Evolutionary conservation across 2,329 filamentous ascomycete species (phyloP).

Genomic region (Byssochlamys sp.): DNA sequence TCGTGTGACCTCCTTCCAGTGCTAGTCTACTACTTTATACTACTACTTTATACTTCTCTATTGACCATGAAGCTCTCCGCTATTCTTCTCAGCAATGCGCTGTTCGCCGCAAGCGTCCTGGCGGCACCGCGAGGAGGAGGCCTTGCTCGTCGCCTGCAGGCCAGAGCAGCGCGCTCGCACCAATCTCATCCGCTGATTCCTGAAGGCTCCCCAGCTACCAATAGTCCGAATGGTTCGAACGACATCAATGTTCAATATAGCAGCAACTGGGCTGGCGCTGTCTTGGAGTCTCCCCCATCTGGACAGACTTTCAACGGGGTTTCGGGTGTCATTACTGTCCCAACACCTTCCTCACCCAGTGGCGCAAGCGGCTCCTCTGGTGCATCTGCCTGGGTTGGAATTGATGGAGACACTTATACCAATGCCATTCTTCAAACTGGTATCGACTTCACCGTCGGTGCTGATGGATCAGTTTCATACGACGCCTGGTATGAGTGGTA

Average conservation of each 20-base stretch:
- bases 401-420: slow-evolving; percentile 50
- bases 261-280: slow-evolving; percentile 52
- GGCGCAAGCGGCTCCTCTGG: slow-evolving; percentile 34
- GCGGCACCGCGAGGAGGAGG: slow-evolving; percentile 19
- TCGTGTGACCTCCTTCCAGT: not conserved
- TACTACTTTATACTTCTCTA: too few relatives aligned
- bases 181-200: slow-evolving; percentile 17
- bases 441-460: slow-evolving; percentile 45
- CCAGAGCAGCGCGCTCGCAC: slow-evolving; percentile 15
- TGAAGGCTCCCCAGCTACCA: not conserved
- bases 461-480: slow-evolving; percentile 34
- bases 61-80: slow-evolving; percentile 22
- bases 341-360: slow-evolving; percentile 37
- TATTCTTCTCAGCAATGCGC: slow-evolving; percentile 12
- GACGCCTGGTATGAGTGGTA: slow-evolving; percentile 56
- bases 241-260: slow-evolving; percentile 42
- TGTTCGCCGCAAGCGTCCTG: slow-evolving; percentile 16
- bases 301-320: slow-evolving; percentile 41
- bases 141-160: slow-evolving; percentile 19
- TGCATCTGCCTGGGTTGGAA: slow-evolving; percentile 51
- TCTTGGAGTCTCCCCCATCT: slow-evolving; percentile 35
- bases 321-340: slow-evolving; percentile 42
- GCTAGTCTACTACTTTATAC: not conserved
- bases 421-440: slow-evolving; percentile 50
- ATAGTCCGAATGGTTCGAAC: slow-evolving; percentile 13